phyloP scores from a whole-genome alignment of 768 basidiomycete species.

The Coprinopsis marcescibilis region DNA sequence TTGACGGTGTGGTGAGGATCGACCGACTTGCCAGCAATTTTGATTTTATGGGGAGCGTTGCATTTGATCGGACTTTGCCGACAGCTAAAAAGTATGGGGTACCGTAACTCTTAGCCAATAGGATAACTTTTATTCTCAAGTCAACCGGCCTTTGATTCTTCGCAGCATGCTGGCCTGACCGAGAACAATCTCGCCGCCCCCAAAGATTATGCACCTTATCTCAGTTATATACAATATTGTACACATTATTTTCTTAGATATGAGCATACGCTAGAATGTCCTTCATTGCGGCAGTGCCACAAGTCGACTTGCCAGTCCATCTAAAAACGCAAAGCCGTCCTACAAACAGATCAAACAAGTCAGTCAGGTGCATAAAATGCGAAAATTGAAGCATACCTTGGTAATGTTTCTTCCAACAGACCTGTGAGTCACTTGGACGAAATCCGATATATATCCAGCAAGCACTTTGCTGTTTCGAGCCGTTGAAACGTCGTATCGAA shows the following conservation, averaged over 20 bases:
- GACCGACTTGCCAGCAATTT: neutral
- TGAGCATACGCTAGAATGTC: neutral
- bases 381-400: constrained; percentile 37
- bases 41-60: constrained; percentile 24
- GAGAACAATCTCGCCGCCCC: no score
- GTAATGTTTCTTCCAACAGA: constrained; percentile 68
- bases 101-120: no score
- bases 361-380: neutral
- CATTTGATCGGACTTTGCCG: constrained; percentile 15
- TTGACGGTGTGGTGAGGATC: neutral
- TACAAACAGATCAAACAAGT: constrained; percentile 16
- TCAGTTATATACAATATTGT: no score
- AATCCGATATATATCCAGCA: constrained; percentile 62
- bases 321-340: constrained; percentile 67
- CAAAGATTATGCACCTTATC: no score
- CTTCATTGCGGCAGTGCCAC: constrained; percentile 30
- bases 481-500: constrained; percentile 47
- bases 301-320: constrained; percentile 52
- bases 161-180: no score
- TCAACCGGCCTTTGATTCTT: no score
- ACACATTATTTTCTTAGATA: no score
- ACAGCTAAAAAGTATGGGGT: no score
- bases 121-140: no score
- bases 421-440: constrained; percentile 62
- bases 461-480: constrained; percentile 52